These are phyloP conservation scores for Corynespora cassiicola DNA, from an alignment of 2,329 filamentous ascomycete genomes.

Conservation along the genomic window DNA sequence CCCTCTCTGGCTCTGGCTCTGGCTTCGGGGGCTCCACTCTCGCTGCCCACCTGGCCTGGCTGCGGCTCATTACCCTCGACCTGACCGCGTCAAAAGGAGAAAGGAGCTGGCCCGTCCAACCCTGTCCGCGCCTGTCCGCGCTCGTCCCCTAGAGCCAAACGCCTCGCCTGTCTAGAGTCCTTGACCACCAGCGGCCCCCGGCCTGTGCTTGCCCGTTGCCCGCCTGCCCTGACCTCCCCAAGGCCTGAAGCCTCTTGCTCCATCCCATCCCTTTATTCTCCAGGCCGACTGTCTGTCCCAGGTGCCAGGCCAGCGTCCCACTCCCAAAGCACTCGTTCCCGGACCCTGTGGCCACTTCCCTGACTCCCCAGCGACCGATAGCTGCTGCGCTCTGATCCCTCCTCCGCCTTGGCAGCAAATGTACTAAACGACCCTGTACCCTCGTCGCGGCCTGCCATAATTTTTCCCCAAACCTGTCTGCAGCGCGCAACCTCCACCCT, in stretches of 20 bases:
- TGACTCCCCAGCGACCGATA: too few species aligned
- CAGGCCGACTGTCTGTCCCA: slow-evolving; percentile 1
- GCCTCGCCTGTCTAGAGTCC: too few species aligned
- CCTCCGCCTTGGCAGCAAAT: slow-evolving; percentile 29
- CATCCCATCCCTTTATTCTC: slow-evolving; percentile 22
- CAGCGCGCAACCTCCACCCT: slow-evolving; percentile 12
- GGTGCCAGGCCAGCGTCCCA: slow-evolving; percentile 1
- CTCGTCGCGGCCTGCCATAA: slow-evolving; percentile 28
- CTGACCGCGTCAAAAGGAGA: slow-evolving; percentile 27
- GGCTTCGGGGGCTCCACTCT: slow-evolving; percentile 13
- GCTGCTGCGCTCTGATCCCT: too few species aligned
- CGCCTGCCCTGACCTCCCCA: slow-evolving; percentile 17
- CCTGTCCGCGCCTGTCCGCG: too few species aligned
- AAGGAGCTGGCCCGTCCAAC: slow-evolving; percentile 32
- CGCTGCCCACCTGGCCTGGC: slow-evolving; percentile 28
- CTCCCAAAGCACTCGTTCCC: slow-evolving; percentile 10
- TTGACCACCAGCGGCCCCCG: slow-evolving; percentile 23
- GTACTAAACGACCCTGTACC: slow-evolving; percentile 27
- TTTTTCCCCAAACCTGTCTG: slow-evolving; percentile 27
- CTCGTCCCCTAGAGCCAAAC: too few species aligned
- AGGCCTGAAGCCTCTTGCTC: slow-evolving; percentile 14
- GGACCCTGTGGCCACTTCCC: slow-evolving; percentile 14
- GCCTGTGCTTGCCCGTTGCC: slow-evolving; percentile 15
- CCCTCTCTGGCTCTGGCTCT: slow-evolving; percentile 4
- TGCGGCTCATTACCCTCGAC: slow-evolving; percentile 25